A percentile compares a stretch with the other conserved stretches of the same genome.
phyloP scores from a whole-genome alignment of 257 asterid genomes.

The Nicotiana knightiana region DNA sequence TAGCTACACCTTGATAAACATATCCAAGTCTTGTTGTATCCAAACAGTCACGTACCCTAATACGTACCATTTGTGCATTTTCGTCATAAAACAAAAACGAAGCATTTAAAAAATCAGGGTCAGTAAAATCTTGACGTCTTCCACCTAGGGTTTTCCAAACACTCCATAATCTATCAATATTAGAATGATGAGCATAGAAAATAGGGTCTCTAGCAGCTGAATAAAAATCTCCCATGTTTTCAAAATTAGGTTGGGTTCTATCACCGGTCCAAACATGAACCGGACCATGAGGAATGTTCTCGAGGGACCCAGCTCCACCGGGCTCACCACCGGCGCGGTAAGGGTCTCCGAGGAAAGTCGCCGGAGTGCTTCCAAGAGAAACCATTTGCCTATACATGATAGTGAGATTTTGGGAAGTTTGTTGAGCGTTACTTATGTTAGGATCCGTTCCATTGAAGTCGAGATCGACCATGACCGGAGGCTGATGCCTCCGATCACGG shows the following conservation, averaged over 20 bases:
- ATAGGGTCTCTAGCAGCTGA: slow-evolving; percentile 80
- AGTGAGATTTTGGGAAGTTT: slow-evolving; percentile 32
- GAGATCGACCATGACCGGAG: slow-evolving; percentile 50
- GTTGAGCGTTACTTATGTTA: slow-evolving; percentile 18
- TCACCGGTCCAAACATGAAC: slow-evolving; percentile 82
- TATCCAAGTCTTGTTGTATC: slow-evolving; percentile 56
- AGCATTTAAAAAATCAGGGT: slow-evolving; percentile 51
- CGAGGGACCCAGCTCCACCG: slow-evolving; percentile 59
- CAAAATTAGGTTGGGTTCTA: slow-evolving; percentile 46
- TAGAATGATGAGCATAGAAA: slow-evolving; percentile 71
- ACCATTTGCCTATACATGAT: slow-evolving; percentile 82
- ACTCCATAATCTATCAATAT: slow-evolving; percentile 66
- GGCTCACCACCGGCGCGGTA: slow-evolving; percentile 63
- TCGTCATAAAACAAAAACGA: slow-evolving; percentile 70
- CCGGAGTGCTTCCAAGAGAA: slow-evolving; percentile 42
- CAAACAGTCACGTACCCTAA: slow-evolving; percentile 54
- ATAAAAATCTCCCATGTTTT: slow-evolving; percentile 82
- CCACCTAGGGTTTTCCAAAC: slow-evolving; percentile 73
- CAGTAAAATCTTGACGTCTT: slow-evolving; percentile 51
- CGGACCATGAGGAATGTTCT: slow-evolving; percentile 60
- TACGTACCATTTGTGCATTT: slow-evolving; percentile 67
- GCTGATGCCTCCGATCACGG: slow-evolving; percentile 60
- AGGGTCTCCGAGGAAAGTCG: slow-evolving; percentile 58
- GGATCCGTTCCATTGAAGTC: slow-evolving; percentile 40
- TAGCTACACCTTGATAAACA: slow-evolving; percentile 41